Evolutionary conservation across 2,329 filamentous ascomycete genomes (phyloP).

Genomic region (Sarocladium oryzae): DNA sequence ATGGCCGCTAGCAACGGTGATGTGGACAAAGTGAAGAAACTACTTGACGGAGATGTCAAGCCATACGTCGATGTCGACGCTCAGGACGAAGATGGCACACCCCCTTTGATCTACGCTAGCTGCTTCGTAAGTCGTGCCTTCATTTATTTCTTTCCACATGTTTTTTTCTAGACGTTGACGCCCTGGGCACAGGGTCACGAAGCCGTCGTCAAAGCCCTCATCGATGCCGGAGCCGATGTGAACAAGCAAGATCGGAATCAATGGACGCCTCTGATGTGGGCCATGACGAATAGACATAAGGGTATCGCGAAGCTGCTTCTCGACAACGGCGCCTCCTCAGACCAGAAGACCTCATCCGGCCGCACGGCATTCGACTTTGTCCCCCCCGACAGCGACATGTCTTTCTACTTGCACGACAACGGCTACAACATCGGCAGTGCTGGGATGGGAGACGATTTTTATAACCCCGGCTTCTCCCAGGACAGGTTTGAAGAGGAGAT

Average conservation of each 20-base stretch:
- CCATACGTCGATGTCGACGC: slow-evolving; percentile 77
- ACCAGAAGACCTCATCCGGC: slow-evolving; percentile 89
- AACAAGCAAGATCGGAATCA: slow-evolving; percentile 93
- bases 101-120: slow-evolving; percentile 94
- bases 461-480: slow-evolving; percentile 84
- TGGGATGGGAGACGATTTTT: slow-evolving; percentile 83
- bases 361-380: slow-evolving; percentile 95
- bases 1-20: slow-evolving; percentile 98
- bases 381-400: slow-evolving; percentile 91
- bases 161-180: slow-evolving; percentile 4
- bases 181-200: slow-evolving; percentile 64
- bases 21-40: slow-evolving; percentile 67
- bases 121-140: slow-evolving; percentile 66
- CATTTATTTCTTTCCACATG: not conserved
- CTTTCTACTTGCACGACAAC: slow-evolving; percentile 88
- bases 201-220: slow-evolving; percentile 73
- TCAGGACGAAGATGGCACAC: slow-evolving; percentile 88
- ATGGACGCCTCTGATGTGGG: slow-evolving; percentile 99
- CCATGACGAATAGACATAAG: slow-evolving; percentile 98
- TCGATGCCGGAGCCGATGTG: slow-evolving; percentile 80
- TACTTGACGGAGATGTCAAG: slow-evolving; percentile 69
- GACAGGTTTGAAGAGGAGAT: slow-evolving; percentile 95
- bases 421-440: slow-evolving; percentile 83
- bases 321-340: slow-evolving; percentile 90
- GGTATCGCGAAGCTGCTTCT: slow-evolving; percentile 87